Percentiles rank a stretch among this genome's conserved stretches.
Conservation (phyloP, 2,329 filamentous ascomycete species). For the Arthrobotrys conoides region DNA sequence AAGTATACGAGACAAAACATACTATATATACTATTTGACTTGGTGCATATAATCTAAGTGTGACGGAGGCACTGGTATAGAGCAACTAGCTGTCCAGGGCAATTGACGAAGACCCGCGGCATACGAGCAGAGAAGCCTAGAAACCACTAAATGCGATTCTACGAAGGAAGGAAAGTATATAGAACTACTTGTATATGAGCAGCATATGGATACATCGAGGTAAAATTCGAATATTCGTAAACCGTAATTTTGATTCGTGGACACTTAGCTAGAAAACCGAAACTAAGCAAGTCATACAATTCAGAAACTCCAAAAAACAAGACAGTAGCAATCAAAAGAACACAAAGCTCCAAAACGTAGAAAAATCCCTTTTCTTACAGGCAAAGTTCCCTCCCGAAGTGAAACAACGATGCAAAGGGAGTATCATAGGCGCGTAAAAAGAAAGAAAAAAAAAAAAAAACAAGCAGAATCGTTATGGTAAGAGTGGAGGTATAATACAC, state of each 20-base stretch:
- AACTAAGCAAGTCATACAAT: slow-evolving; percentile 9
- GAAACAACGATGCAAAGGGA: slow-evolving; percentile 31
- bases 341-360: slow-evolving; percentile 8
- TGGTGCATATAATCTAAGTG: no score
- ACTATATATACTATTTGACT: no score
- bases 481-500: background rate
- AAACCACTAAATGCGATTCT: background rate
- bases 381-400: slow-evolving; percentile 46
- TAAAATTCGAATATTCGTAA: no score
- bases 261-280: background rate
- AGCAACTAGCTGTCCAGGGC: no score
- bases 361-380: slow-evolving; percentile 30
- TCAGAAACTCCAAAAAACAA: slow-evolving; percentile 34
- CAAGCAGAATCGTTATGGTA: background rate
- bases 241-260: slow-evolving; percentile 34
- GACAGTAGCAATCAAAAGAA: slow-evolving; percentile 3
- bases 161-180: background rate
- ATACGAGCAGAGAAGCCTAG: no score
- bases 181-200: background rate
- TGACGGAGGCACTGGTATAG: no score
- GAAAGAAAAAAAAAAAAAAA: no score
- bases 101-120: no score
- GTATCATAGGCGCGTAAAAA: slow-evolving; percentile 36
- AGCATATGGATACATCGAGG: slow-evolving; percentile 12
- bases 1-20: no score